Evolutionary conservation across 2,329 filamentous ascomycete genomes (phyloP).

Genomic region (Graphilbum sp.): DNA sequence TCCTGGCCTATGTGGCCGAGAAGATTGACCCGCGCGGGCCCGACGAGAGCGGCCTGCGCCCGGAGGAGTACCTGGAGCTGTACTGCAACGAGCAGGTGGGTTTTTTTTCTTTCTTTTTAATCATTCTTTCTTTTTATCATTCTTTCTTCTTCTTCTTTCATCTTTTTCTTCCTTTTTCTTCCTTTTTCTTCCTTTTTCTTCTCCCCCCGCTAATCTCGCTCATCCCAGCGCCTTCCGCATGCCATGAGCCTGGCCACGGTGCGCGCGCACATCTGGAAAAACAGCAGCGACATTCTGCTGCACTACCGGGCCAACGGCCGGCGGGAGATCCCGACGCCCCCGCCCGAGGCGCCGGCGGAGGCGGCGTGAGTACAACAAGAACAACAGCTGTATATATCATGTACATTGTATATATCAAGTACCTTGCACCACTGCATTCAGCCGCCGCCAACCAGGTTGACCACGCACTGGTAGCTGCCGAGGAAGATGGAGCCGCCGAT

Average conservation of each 20-base stretch:
- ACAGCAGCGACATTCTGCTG: slow-evolving; percentile 79
- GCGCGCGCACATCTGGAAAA: slow-evolving; percentile 84
- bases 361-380: no score
- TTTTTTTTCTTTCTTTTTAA: slow-evolving; percentile 7
- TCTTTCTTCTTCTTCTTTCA: no score
- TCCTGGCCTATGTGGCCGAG: slow-evolving; percentile 81
- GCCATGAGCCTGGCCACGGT: slow-evolving; percentile 91
- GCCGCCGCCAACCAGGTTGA: slow-evolving; percentile 42
- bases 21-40: slow-evolving; percentile 47
- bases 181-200: neutral
- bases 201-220: no score
- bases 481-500: slow-evolving; percentile 88
- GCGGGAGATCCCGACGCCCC: slow-evolving; percentile 37
- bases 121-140: neutral
- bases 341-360: slow-evolving; percentile 3
- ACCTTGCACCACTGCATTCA: neutral
- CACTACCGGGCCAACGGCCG: slow-evolving; percentile 87
- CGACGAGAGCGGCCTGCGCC: slow-evolving; percentile 33
- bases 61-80: slow-evolving; percentile 87
- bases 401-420: no score
- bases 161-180: neutral
- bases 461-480: slow-evolving; percentile 81
- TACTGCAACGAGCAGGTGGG: slow-evolving; percentile 85
- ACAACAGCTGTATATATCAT: no score
- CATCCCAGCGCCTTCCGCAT: slow-evolving; percentile 44